Base-by-base conservation (phyloP, 2,329 filamentous ascomycete genomes). In the Albophoma yamanashiensis region DNA sequence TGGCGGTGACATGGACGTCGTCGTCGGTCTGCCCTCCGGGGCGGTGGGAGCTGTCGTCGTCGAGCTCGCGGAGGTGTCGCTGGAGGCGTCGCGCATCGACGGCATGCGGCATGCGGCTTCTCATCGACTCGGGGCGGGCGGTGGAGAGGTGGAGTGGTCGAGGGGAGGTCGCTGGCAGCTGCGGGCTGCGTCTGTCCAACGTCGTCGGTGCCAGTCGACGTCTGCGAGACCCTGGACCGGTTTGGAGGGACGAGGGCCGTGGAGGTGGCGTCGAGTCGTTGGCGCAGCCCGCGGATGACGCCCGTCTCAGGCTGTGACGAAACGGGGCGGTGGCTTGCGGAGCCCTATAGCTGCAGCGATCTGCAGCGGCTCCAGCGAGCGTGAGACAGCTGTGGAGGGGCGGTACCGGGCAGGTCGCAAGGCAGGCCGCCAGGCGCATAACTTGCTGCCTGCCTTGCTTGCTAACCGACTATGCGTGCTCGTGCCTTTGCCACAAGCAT, bases 1-100 rank as follows among this genome's bases (percentile, higher is more conserved):
- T 59, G 69, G 69, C 62, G 70, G 70, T 71, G 73, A 74, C 73
- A 75, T 75, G 65, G 72, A 73, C 64, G 61, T 61, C 59, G 59
- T 45, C 39, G 40, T 57, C 39, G 42, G 25, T 34, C 52, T 45
- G 50, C 15, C 25, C 53, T 22, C 38, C 45, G 55, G 20, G 39
- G 58, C 57, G 8, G 40, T 43, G 20, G 43, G 34, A n/a, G 42
- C 56, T 25, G 31, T 31, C 36, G 27, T n/a, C 50, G 27, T 38
- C 50, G 50, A 22, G 50, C 31, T 38, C 5, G 31, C 3, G 50
- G 31, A 34, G 50, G 6, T 36, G 50, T 53, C 50, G 50, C 31
- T 9, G 50, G 31, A 34, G 50, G 6, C n/a, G 50, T 53, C 50
- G 50, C 31, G n/a, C 27, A 31, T 53, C 50, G 50, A 53, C 50